Evolutionary conservation across 768 basidiomycete species (phyloP), one percentile per base, ranked within the genome.

Genomic region (Collybiopsis luxurians): DNA sequence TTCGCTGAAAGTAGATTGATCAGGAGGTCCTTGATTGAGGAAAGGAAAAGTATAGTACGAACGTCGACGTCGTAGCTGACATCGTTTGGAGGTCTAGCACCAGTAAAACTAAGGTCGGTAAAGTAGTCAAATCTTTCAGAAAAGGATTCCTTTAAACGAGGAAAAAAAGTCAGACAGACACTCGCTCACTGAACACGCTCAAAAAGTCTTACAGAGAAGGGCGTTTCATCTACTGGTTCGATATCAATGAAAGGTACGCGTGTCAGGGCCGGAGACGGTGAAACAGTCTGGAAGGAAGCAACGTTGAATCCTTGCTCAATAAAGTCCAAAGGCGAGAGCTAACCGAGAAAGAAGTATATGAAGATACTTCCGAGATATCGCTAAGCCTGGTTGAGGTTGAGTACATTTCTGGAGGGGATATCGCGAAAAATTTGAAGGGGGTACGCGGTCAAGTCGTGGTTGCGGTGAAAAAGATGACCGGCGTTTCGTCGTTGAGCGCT

Each of bases 51-150:
- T 68, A 51, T 73, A 62, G 4, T 23, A 56, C 65, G 6, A 39
- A 78, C 79, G 58, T 79, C 70, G 11, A 79, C 70, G 43, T 79
- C 72, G 55, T 78, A 79, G 61, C 73, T 79, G 19, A 69, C 61
- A 47, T 73, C 70, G 23, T 47, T 47, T 21, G 11, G n/a, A 9
- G 17, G n/a, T 51, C 31, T 15, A 21, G 27, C 23, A 21, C n/a
- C 40, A 1, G 44, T 34, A 31, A 11, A 26, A 13, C 27, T 5
- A 19, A 31, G 3, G 2, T 31, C 21, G 30, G 23, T 21, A 34
- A 45, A n/a, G 21, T 21, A 21, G 34, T 43, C 45, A 19, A 50
- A 30, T 10, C 50, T 42, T 42, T 38, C 50, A 27, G 50, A 50
- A 43, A 57, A 57, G 2, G 47, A 52, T 51, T 50, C 47, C 47